A percentile compares a stretch with the other conserved stretches of the same genome.
Conservation (phyloP, 2,329 filamentous ascomycete genomes). For the Colletotrichum viniferum region DNA sequence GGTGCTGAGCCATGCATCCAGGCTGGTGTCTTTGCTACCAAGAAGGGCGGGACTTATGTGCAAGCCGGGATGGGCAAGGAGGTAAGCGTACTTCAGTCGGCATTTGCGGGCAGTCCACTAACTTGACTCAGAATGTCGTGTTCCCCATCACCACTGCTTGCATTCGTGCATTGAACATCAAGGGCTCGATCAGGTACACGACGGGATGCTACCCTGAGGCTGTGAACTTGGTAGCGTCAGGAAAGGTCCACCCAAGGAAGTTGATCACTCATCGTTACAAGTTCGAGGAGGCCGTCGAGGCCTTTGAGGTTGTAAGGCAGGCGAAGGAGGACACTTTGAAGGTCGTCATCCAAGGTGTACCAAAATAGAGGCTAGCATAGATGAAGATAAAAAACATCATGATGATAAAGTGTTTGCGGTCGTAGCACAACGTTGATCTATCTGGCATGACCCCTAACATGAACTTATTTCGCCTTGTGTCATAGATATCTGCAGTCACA, state of each 20-base stretch:
- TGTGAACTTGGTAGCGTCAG: conserved; percentile 52
- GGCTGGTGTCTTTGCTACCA: conserved; percentile 45
- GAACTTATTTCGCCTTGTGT: too few species aligned
- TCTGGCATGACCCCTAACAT: too few species aligned
- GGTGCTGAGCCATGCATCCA: conserved; percentile 47
- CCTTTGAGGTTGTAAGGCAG: conserved; percentile 73
- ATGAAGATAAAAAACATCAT: background rate
- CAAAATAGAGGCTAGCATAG: background rate
- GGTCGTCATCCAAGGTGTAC: conserved; percentile 62
- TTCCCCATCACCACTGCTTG: conserved; percentile 75
- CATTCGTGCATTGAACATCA: conserved; percentile 75
- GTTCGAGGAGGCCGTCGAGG: conserved; percentile 62
- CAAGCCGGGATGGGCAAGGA: conserved; percentile 57
- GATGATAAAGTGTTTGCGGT: rapidly evolving
- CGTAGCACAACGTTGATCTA: too few species aligned
- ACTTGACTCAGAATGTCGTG: conserved; percentile 38
- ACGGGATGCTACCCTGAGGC: conserved; percentile 75
- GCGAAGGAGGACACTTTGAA: conserved; percentile 74
- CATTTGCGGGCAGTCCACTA: background rate
- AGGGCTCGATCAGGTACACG: conserved; percentile 75
- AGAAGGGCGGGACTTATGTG: conserved; percentile 52
- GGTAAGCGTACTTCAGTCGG: background rate
- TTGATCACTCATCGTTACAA: conserved; percentile 75
- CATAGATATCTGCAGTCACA: too few species aligned
- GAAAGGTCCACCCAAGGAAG: conserved; percentile 47